A percentile compares a stretch with the other conserved stretches of the same genome.
Evolutionary conservation across 441 rosid species (phyloP).

Genomic region (Eutrema salsugineum): DNA sequence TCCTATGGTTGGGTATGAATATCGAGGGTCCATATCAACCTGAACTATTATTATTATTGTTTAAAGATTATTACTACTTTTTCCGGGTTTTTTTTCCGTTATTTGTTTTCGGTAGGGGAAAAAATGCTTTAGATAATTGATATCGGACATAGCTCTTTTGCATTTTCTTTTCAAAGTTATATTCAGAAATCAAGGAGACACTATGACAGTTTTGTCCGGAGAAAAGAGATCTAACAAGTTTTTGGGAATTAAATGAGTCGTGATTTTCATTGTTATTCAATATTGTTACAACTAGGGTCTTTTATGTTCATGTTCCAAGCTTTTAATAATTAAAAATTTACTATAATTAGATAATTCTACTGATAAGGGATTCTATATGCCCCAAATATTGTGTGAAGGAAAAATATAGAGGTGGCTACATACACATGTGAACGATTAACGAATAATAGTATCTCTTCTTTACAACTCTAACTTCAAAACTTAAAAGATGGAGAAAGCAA

Average conservation of each 20-base stretch:
- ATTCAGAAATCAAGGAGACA: neutral
- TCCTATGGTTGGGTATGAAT: conserved; percentile 1
- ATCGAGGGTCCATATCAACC: conserved; percentile 21
- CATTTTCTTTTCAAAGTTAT: neutral
- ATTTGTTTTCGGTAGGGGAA: no score
- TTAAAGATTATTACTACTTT: neutral
- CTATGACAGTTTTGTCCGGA: conserved; percentile 3
- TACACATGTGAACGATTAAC: conserved; percentile 12
- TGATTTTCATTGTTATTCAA: conserved; percentile 12
- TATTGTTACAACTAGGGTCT: conserved; percentile 2
- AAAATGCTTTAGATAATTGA: conserved; percentile 1
- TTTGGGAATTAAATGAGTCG: conserved; percentile 4
- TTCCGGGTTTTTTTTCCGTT: no score
- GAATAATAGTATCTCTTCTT: conserved; percentile 11
- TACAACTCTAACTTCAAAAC: conserved; percentile 26
- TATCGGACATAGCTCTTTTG: conserved; percentile 12
- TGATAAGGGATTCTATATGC: neutral
- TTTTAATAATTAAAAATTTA: neutral
- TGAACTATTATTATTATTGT: neutral
- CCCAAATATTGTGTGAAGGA: conserved; percentile 2
- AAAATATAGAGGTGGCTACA: conserved; percentile 16
- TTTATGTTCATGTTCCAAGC: neutral
- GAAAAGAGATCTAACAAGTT: neutral
- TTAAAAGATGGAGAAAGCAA: conserved; percentile 7
- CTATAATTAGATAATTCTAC: neutral